These are phyloP conservation scores for Xylaria sp. DNA, from an alignment of 2,329 filamentous ascomycete genomes.

Conservation along the genomic window DNA sequence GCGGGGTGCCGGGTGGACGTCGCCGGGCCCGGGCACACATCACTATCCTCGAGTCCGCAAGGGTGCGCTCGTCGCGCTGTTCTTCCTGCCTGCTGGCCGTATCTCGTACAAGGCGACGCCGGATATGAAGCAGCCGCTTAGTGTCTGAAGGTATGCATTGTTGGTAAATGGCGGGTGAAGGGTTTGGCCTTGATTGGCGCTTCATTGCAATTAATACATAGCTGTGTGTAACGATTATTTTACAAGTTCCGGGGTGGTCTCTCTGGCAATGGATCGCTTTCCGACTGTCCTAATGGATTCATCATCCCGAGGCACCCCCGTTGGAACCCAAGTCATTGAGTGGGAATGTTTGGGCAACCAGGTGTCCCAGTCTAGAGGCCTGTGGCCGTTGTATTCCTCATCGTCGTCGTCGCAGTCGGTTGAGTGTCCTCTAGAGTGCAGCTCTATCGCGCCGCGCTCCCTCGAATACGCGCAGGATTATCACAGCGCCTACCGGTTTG, in stretches of 20 bases:
- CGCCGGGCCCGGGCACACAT: constrained; percentile 59
- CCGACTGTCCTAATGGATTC: background rate
- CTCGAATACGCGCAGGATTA: background rate
- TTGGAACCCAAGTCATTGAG: background rate
- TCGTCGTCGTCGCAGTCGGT: background rate
- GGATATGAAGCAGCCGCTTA: constrained; percentile 47
- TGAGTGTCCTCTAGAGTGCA: background rate
- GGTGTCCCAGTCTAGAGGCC: background rate
- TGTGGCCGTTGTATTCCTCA: background rate
- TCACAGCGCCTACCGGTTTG: constrained; percentile 31
- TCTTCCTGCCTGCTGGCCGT: constrained; percentile 60
- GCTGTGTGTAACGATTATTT: constrained; percentile 10
- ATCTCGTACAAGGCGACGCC: constrained; percentile 56
- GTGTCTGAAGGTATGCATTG: constrained; percentile 8
- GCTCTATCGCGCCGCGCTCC: background rate
- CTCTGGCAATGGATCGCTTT: background rate
- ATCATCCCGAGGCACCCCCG: background rate
- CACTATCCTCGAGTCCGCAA: constrained; percentile 60
- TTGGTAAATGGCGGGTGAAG: background rate
- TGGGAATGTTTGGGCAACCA: background rate
- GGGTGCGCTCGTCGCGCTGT: constrained; percentile 57
- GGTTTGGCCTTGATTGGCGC: background rate
- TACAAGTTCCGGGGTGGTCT: constrained; percentile 8
- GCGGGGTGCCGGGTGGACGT: constrained; percentile 62
- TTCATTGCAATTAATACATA: constrained; percentile 5